These are phyloP conservation scores for Candida montana DNA, from an alignment of 805 yeast genomes.

Conservation along the genomic window DNA sequence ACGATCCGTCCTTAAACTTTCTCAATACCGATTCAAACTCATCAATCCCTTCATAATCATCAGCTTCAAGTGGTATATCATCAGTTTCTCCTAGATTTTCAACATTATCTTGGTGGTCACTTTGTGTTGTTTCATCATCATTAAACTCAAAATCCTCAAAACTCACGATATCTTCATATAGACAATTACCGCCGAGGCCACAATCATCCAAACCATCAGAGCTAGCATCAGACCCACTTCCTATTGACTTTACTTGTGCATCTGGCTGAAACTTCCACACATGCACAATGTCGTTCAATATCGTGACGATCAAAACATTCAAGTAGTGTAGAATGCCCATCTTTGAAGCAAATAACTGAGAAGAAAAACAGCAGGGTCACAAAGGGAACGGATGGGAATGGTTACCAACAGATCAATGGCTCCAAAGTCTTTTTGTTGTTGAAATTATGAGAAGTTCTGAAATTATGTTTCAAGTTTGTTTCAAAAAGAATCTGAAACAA, in stretches of 20 bases:
- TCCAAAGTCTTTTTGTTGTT: too few species aligned
- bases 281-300: conserved; percentile 2
- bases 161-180: neutral
- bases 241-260: neutral
- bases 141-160: conserved; percentile 1
- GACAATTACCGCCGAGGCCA: conserved; percentile 1
- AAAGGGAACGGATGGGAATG: too few species aligned
- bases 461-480: neutral
- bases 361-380: too few species aligned
- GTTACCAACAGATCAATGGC: too few species aligned
- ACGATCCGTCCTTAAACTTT: neutral
- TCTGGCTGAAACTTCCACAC: conserved; percentile 2
- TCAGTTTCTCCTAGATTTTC: neutral
- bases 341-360: too few species aligned
- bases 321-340: conserved; percentile 2
- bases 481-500: neutral
- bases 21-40: neutral
- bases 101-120: neutral
- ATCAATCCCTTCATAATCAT: neutral
- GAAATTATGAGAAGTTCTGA: neutral
- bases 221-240: neutral
- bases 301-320: neutral
- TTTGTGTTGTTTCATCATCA: neutral
- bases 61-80: neutral
- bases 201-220: neutral